Percentiles rank a stretch among this genome's conserved stretches.
These are phyloP conservation scores for Monoraphidium neglectum DNA, from an alignment of 139 green algal species.

Conservation along the genomic window DNA sequence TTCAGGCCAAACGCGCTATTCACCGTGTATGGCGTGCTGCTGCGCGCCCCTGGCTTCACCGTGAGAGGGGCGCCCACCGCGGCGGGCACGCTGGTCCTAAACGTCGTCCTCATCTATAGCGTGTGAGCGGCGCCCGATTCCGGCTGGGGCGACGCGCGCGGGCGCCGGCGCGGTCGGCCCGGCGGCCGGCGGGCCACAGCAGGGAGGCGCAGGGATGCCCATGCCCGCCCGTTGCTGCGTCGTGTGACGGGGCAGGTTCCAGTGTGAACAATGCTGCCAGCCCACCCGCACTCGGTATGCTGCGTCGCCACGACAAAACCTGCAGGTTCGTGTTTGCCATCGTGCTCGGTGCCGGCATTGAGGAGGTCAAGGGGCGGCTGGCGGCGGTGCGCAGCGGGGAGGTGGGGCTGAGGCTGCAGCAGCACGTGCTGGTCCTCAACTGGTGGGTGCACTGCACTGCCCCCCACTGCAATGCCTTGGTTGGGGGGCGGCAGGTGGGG, in stretches of 20 bases:
- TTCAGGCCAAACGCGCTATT: no score
- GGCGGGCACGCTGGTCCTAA: slow-evolving; percentile 19
- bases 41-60: slow-evolving; percentile 18
- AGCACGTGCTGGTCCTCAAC: slow-evolving; percentile 22
- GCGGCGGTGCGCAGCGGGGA: slow-evolving; percentile 12
- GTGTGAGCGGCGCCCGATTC: neutral
- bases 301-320: no score
- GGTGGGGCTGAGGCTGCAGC: slow-evolving; percentile 5
- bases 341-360: slow-evolving; percentile 14
- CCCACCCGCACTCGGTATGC: no score
- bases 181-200: no score
- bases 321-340: slow-evolving; percentile 27
- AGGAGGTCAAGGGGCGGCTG: slow-evolving; percentile 27
- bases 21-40: slow-evolving; percentile 9
- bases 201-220: no score
- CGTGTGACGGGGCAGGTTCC: no score
- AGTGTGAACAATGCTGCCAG: no score
- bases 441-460: neutral
- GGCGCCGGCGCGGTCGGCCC: no score
- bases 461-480: no score
- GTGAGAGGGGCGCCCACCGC: slow-evolving; percentile 3
- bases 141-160: no score
- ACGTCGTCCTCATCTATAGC: slow-evolving; percentile 28
- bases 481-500: no score
- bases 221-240: no score